Evolutionary conservation across 257 asterid genomes (phyloP).

Genomic region (Solanum dulcamara): DNA sequence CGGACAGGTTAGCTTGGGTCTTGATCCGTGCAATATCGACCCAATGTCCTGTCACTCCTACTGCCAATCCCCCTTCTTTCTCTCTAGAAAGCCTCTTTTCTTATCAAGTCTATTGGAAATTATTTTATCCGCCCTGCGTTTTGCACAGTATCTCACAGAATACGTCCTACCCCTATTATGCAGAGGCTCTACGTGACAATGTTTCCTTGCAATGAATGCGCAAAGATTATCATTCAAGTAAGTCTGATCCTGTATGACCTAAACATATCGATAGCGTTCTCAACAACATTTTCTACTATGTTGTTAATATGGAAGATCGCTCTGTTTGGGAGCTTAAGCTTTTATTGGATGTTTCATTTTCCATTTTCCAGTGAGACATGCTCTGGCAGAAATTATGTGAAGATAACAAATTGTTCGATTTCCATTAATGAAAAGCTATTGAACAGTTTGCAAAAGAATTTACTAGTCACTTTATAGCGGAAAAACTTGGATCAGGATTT

Average conservation of each 20-base stretch:
- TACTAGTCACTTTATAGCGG: neutral
- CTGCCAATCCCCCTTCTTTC: neutral
- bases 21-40: neutral
- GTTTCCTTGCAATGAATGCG: constrained; percentile 97
- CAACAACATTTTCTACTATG: neutral
- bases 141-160: neutral
- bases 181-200: constrained; percentile 92
- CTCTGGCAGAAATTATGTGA: neutral
- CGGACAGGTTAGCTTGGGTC: constrained; percentile 60
- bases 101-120: neutral
- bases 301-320: neutral
- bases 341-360: neutral
- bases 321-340: neutral
- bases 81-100: neutral
- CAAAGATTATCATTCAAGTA: constrained; percentile 90
- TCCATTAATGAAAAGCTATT: neutral
- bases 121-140: neutral
- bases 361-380: neutral
- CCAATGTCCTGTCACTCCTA: neutral
- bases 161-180: constrained; percentile 4
- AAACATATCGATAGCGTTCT: neutral
- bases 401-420: neutral
- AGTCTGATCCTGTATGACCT: neutral
- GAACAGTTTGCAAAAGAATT: neutral
- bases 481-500: neutral